Evolutionary conservation across 1,139 yeast genomes (phyloP).

Genomic region (Lodderomyces theae): DNA sequence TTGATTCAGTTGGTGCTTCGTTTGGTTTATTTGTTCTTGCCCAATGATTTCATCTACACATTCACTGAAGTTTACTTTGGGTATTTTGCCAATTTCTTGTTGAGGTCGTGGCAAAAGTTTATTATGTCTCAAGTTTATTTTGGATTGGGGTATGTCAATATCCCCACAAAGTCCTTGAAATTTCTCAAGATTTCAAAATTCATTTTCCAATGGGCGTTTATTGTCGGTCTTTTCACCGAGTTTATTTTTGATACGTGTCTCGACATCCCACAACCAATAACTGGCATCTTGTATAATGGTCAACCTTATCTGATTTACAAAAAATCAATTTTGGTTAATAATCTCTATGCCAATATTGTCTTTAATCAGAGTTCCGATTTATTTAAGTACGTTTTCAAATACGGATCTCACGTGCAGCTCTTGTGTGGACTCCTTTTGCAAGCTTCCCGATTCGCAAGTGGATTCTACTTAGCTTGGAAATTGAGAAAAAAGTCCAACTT

Average conservation of each 20-base stretch:
- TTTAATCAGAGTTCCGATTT: not conserved
- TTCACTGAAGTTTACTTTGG: conserved; percentile 9
- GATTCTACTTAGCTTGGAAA: conserved; percentile 7
- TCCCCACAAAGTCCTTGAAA: conserved; percentile 4
- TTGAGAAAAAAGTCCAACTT: conserved; percentile 6
- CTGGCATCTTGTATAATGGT: conserved; percentile 9
- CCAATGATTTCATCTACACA: conserved; percentile 9
- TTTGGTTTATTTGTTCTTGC: conserved; percentile 7
- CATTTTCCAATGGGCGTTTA: conserved; percentile 6
- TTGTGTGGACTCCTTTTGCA: conserved; percentile 8
- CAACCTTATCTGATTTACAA: conserved; percentile 10
- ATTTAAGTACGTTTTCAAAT: conserved; percentile 1
- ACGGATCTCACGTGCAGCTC: conserved; percentile 4
- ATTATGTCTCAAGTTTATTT: conserved; percentile 10
- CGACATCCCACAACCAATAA: not conserved
- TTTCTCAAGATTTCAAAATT: not conserved
- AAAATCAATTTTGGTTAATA: conserved; percentile 14
- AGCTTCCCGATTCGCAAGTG: conserved; percentile 8
- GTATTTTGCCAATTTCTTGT: conserved; percentile 7
- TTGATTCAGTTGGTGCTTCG: conserved; percentile 8
- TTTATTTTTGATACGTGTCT: not conserved
- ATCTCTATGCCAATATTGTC: conserved; percentile 8
- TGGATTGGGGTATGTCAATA: conserved; percentile 11
- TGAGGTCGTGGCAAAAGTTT: conserved; percentile 13
- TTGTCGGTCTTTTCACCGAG: conserved; percentile 5